These are phyloP conservation scores for Thymus quinquecostatus DNA, from an alignment of 257 asterid species.

Conservation along the genomic window DNA sequence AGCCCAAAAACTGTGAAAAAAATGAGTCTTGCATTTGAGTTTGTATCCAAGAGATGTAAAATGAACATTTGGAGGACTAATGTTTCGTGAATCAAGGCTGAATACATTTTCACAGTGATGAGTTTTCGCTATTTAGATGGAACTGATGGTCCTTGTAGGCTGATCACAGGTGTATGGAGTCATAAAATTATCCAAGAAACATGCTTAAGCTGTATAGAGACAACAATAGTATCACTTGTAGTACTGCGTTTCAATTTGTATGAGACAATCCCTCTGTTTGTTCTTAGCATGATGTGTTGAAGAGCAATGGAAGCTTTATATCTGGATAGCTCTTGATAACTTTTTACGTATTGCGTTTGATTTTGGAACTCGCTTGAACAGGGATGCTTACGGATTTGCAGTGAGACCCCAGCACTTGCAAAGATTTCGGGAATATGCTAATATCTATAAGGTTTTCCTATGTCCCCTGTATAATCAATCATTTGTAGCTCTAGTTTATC, in stretches of 20 bases:
- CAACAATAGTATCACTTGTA: not conserved
- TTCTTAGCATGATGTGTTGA: slow-evolving; percentile 3
- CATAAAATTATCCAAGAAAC: not conserved
- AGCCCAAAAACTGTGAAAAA: not conserved
- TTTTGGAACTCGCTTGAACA: slow-evolving; percentile 39
- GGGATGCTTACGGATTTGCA: slow-evolving; percentile 98
- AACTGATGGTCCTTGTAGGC: slow-evolving; percentile 25
- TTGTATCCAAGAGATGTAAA: slow-evolving; percentile 4
- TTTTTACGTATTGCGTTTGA: slow-evolving; percentile 17
- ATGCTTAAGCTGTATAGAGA: not conserved
- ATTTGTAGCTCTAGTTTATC: slow-evolving; percentile 12
- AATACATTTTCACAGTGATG: slow-evolving; percentile 5
- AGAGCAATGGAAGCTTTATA: slow-evolving; percentile 13
- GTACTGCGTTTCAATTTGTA: not conserved
- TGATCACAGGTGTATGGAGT: slow-evolving; percentile 29
- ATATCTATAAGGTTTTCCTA: slow-evolving; percentile 79
- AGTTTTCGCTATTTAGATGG: slow-evolving; percentile 30
- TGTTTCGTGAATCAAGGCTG: not conserved
- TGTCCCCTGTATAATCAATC: slow-evolving; percentile 22
- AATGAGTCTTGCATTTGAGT: not conserved
- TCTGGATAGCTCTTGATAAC: not conserved
- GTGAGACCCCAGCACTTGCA: slow-evolving; percentile 97
- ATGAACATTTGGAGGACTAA: not conserved
- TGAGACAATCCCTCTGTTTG: not conserved
- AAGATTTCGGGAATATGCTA: slow-evolving; percentile 90